Evolutionary conservation across 2,329 filamentous ascomycete species (phyloP).

Genomic region (Xylaria digitata): DNA sequence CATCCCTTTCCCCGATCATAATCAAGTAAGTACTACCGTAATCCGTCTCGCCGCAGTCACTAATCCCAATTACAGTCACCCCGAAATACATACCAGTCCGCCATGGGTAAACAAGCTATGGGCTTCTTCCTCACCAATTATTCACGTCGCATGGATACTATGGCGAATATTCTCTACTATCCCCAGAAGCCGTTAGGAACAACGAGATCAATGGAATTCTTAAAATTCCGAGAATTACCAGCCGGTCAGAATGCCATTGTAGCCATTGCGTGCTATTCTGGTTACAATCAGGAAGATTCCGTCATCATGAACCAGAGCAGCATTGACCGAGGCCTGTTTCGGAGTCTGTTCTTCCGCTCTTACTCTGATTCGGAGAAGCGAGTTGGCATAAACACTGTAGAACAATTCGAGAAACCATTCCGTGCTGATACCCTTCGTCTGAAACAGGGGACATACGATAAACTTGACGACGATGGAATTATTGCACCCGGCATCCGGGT

Average conservation of each 20-base stretch:
- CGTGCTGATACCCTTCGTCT: slow-evolving; percentile 87
- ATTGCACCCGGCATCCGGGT: slow-evolving; percentile 94
- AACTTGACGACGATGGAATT: slow-evolving; percentile 95
- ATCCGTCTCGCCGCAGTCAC: slow-evolving; percentile 33
- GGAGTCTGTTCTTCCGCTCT: slow-evolving; percentile 96
- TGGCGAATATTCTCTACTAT: slow-evolving; percentile 99
- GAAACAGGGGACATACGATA: slow-evolving; percentile 96
- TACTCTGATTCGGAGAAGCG: slow-evolving; percentile 98
- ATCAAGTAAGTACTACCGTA: slow-evolving; percentile 69
- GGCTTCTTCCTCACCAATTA: slow-evolving; percentile 99
- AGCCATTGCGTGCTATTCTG: slow-evolving; percentile 95
- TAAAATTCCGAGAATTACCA: slow-evolving; percentile 97
- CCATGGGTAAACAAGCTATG: slow-evolving; percentile 99
- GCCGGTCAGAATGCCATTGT: slow-evolving; percentile 99
- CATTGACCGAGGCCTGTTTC: slow-evolving; percentile 96
- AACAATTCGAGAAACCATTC: slow-evolving; percentile 95
- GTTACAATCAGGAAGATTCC: slow-evolving; percentile 99
- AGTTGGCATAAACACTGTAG: slow-evolving; percentile 90
- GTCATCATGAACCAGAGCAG: slow-evolving; percentile 99
- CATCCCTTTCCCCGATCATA: slow-evolving; percentile 99
- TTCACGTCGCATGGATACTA: slow-evolving; percentile 96
- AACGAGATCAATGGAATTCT: slow-evolving; percentile 97
- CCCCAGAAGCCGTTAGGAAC: slow-evolving; percentile 97
- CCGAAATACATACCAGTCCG: slow-evolving; percentile 98
- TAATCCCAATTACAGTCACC: slow-evolving; percentile 73